Conservation (phyloP, 805 yeast genomes). For the Blastobotrys mokoenaii region DNA sequence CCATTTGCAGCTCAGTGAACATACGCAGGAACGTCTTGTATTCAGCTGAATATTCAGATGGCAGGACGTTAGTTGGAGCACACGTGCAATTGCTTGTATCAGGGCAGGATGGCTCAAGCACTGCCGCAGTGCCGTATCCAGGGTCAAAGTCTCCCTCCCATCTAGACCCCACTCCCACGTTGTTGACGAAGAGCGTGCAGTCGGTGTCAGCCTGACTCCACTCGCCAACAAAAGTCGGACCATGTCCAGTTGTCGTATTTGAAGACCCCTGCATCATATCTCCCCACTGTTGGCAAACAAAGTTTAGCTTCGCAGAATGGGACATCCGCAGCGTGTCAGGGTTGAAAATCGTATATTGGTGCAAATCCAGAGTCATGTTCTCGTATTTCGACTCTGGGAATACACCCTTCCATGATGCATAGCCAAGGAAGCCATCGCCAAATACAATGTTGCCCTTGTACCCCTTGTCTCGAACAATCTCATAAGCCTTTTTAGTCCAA, state of each 20-base stretch:
- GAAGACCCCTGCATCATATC: conserved; percentile 43
- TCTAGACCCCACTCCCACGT: conserved; percentile 70
- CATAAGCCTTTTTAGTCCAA: conserved; percentile 48
- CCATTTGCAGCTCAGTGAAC: conserved; percentile 75
- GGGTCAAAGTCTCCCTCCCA: conserved; percentile 50
- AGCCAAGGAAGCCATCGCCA: conserved; percentile 69
- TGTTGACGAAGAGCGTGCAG: conserved; percentile 76
- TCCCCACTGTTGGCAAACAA: conserved; percentile 44
- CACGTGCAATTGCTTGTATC: conserved; percentile 47
- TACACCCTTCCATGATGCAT: conserved; percentile 53
- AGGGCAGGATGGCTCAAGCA: conserved; percentile 21
- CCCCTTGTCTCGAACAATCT: conserved; percentile 44
- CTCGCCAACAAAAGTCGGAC: conserved; percentile 63
- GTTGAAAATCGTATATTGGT: conserved; percentile 73
- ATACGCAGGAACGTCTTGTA: conserved; percentile 49
- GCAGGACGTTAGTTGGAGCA: conserved; percentile 33
- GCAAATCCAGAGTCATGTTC: conserved; percentile 73
- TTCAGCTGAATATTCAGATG: conserved; percentile 44
- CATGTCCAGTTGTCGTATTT: conserved; percentile 50
- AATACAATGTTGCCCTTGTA: conserved; percentile 46
- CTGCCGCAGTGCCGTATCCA: conserved; percentile 21
- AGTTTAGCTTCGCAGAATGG: conserved; percentile 25
- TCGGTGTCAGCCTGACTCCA: conserved; percentile 84
- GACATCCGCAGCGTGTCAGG: conserved; percentile 20
- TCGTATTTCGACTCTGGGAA: conserved; percentile 39